A percentile compares a stretch with the other conserved stretches of the same genome.
These are phyloP conservation scores for Penstemon davidsonii DNA, from an alignment of 257 asterid genomes.

Conservation along the genomic window DNA sequence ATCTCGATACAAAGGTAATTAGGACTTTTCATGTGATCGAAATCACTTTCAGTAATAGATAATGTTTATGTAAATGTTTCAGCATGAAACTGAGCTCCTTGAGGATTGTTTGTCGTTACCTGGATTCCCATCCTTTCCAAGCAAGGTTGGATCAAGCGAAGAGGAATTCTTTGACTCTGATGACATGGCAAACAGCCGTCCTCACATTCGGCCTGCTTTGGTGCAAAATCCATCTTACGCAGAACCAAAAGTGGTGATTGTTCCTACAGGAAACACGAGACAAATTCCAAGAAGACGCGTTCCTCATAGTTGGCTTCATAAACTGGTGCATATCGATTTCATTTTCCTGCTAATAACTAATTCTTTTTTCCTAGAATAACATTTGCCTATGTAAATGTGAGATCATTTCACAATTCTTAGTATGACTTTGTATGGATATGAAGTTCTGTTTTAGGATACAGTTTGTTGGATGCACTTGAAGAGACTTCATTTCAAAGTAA, in stretches of 20 bases:
- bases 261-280: constrained; percentile 53
- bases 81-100: constrained; percentile 91
- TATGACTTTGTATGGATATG: constrained; percentile 11
- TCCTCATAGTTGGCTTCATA: constrained; percentile 77
- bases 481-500: not conserved
- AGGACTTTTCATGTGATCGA: too few relatives aligned
- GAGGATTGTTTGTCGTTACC: constrained; percentile 84
- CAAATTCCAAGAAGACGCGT: constrained; percentile 61
- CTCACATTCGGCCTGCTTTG: constrained; percentile 42
- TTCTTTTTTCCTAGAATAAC: not conserved
- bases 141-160: constrained; percentile 88
- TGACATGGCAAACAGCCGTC: constrained; percentile 68
- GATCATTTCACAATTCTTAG: not conserved
- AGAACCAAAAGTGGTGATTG: constrained; percentile 57
- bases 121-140: constrained; percentile 79
- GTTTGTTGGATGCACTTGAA: not conserved
- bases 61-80: constrained; percentile 32
- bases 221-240: constrained; percentile 49
- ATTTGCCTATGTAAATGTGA: not conserved
- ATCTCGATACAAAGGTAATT: too few relatives aligned
- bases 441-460: not conserved
- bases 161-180: constrained; percentile 93
- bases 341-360: constrained; percentile 4
- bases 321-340: constrained; percentile 51
- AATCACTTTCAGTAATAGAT: constrained; percentile 6